Evolutionary conservation across 2,329 filamentous ascomycete genomes (phyloP), one percentile per base, ranked within the genome.

Genomic region (Exophiala sideris): DNA sequence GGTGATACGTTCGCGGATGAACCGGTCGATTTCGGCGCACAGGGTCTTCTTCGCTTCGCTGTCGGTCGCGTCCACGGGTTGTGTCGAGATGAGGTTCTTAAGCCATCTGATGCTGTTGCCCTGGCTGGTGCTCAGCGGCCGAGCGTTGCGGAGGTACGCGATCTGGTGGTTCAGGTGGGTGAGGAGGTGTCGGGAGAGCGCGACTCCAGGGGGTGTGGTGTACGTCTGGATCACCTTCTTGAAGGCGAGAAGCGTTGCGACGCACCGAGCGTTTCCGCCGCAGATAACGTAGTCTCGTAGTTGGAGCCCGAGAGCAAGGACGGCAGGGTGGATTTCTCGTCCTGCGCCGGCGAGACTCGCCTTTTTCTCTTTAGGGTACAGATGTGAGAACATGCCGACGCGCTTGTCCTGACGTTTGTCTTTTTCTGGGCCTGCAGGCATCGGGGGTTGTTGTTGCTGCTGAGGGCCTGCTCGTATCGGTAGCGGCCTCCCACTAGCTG

Each of bases 181-280:
- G 32, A 90, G 94, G 65, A 99, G 85, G 75, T 99, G 91, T 33
- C 94, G 86, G 16, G 91, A 88, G 39, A 99, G 82, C 38, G 91
- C 91, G 54, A 86, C 91, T 38, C 88, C 87, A 21, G 85, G 79
- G 4, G 94, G 94, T 1, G 92, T 97, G 44, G 84, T 88, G 71
- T 99, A 99, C n/a, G 89, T 86, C 66, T 89, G 83, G 59, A 99
- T 92, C 59, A 97, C 89, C 85, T 95, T 84, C 70, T 95, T 95
- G 69, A 99, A 95, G 1, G 89, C 91, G 61, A 94, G 74, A 42
- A 99, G 76, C 64, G 91, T 97, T 32, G 89, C 88, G 59, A 96
- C 86, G 65, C 95, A 86, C 60, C 94, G 82, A 41, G 90, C 88
- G 69, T 88, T 95, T 68, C 90, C 95, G 62, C 95, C 94, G 65